These are phyloP conservation scores for Hypoxylon rickii DNA, from an alignment of 495 filamentous ascomycete species.

Conservation along the genomic window DNA sequence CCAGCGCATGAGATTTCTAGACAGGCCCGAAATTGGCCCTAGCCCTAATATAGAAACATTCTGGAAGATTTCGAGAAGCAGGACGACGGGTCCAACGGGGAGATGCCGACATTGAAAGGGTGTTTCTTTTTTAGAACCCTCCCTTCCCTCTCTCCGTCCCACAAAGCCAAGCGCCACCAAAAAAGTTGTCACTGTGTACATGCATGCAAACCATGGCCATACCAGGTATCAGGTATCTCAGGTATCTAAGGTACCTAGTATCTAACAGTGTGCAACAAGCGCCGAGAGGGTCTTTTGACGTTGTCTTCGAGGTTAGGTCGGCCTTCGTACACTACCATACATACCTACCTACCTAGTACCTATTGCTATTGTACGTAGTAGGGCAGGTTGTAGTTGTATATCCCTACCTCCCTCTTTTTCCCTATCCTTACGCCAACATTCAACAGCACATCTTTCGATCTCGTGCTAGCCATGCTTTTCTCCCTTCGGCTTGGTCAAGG, in stretches of 20 bases:
- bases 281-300: no score
- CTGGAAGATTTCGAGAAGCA: constrained; percentile 36
- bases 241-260: no score
- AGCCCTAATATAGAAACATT: constrained; percentile 23
- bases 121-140: constrained; percentile 8
- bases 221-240: no score
- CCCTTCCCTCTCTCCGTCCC: not conserved
- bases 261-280: no score
- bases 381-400: no score
- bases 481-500: constrained; percentile 8
- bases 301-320: no score
- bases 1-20: constrained; percentile 32
- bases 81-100: constrained; percentile 8
- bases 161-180: no score
- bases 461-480: constrained; percentile 16
- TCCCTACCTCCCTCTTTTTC: constrained; percentile 9
- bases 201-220: no score
- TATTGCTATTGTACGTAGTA: no score
- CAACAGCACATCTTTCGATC: constrained; percentile 10
- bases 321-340: no score
- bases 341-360: no score
- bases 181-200: no score
- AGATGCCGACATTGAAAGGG: constrained; percentile 14
- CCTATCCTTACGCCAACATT: constrained; percentile 13
- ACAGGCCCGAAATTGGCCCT: constrained; percentile 30